Percentiles rank a stretch among this genome's conserved stretches.
phyloP scores from a whole-genome alignment of 192 early-diverging fungal species.

The Coemansia sp. region DNA sequence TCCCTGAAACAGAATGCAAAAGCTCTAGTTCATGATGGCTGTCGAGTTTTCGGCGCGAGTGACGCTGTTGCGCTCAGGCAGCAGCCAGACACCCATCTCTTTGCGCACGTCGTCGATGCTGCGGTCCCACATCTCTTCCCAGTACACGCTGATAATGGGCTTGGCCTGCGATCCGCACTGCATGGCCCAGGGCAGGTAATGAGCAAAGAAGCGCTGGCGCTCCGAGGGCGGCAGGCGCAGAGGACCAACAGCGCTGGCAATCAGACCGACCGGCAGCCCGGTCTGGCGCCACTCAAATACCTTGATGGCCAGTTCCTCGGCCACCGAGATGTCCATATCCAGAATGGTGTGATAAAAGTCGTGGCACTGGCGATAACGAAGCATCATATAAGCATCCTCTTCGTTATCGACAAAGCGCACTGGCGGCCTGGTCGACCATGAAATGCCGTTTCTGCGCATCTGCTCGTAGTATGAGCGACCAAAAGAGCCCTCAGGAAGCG shows the following conservation, averaged over 20 bases:
- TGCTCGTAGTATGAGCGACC: conserved; percentile 83
- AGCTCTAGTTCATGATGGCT: conserved; percentile 2
- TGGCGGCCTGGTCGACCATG: conserved; percentile 76
- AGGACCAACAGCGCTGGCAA: conserved; percentile 84
- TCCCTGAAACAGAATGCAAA: no score
- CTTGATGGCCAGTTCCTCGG: conserved; percentile 92
- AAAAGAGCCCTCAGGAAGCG: conserved; percentile 72
- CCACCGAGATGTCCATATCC: conserved; percentile 76
- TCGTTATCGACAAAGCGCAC: conserved; percentile 88
- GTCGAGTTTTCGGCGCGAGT: conserved; percentile 29
- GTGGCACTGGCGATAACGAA: conserved; percentile 89
- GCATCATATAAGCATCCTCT: conserved; percentile 92
- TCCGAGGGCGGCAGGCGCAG: conserved; percentile 64
- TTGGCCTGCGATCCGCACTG: conserved; percentile 72
- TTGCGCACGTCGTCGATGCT: conserved; percentile 68
- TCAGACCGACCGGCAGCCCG: conserved; percentile 81
- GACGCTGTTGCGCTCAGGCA: conserved; percentile 46
- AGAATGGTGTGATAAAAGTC: conserved; percentile 93
- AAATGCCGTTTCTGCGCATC: conserved; percentile 75
- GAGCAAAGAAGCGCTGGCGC: conserved; percentile 60
- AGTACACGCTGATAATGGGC: conserved; percentile 86
- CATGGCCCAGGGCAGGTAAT: conserved; percentile 92
- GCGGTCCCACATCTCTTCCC: conserved; percentile 77
- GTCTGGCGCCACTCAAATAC: conserved; percentile 93
- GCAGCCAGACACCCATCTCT: conserved; percentile 70